Conservation (phyloP, 371 early-diverging fungal species). For the Mucor plumbeus region DNA sequence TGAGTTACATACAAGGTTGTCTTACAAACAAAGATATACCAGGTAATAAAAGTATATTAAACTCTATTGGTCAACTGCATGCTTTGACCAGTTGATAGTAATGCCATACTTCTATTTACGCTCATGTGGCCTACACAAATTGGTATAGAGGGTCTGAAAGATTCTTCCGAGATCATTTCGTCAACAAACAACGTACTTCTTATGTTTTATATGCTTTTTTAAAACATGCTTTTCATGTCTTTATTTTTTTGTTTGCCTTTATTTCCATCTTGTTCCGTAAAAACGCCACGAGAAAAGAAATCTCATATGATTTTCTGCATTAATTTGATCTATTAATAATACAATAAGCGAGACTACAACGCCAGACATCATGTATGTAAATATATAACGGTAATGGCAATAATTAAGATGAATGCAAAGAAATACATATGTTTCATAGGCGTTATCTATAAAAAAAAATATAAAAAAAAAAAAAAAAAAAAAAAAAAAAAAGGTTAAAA, state of each 20-base stretch:
- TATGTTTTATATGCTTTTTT: neutral
- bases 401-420: neutral
- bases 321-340: constrained; percentile 2
- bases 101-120: neutral
- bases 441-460: no score
- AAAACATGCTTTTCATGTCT: neutral
- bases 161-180: neutral
- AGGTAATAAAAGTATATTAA: neutral
- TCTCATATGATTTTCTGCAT: constrained; percentile 1
- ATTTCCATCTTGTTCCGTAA: neutral
- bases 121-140: neutral
- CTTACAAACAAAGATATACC: neutral
- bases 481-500: no score
- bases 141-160: neutral
- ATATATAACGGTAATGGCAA: no score
- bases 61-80: neutral
- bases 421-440: neutral
- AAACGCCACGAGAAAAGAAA: neutral
- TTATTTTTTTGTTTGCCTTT: neutral
- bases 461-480: no score
- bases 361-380: neutral
- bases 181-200: neutral
- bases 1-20: no score
- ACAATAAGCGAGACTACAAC: neutral
- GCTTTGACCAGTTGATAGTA: neutral